These are phyloP conservation scores for Piper longum DNA, from an alignment of 164 flowering plant genomes.

Conservation along the genomic window DNA sequence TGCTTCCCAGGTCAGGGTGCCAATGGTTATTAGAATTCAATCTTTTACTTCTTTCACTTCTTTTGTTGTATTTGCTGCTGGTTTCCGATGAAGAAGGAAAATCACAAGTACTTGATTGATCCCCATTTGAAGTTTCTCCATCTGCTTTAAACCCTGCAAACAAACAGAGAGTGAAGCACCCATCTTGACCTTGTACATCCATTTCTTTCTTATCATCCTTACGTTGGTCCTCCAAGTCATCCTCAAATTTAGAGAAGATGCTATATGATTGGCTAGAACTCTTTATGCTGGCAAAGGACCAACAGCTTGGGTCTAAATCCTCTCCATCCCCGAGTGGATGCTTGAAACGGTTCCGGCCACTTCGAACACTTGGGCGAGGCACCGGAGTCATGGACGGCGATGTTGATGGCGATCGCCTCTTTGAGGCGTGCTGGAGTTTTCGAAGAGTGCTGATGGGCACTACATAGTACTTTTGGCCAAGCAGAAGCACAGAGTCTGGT, in stretches of 20 bases:
- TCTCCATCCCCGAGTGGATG: slow-evolving; percentile 1
- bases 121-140: not conserved
- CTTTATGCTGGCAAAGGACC: slow-evolving; percentile 11
- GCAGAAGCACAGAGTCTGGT: slow-evolving; percentile 33
- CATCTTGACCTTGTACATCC: not conserved
- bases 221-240: not conserved
- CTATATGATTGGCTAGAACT: slow-evolving; percentile 1
- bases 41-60: not conserved
- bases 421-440: slow-evolving; percentile 25
- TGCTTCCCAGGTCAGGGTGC: slow-evolving; percentile 35
- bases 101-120: not conserved
- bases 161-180: slow-evolving; percentile 14
- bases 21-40: slow-evolving; percentile 14
- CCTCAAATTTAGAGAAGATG: slow-evolving; percentile 6
- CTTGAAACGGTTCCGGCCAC: too few relatives aligned
- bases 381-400: slow-evolving; percentile 1
- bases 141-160: slow-evolving; percentile 6
- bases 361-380: not conserved
- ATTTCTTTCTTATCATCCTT: not conserved
- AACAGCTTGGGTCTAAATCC: slow-evolving; percentile 7
- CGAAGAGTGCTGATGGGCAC: slow-evolving; percentile 42
- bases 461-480: slow-evolving; percentile 41
- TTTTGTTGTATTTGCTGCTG: slow-evolving; percentile 6
- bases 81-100: slow-evolving; percentile 8
- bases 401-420: slow-evolving; percentile 4